Conservation (phyloP, 1,139 yeast genomes). For the Blastobotrys elegans region DNA sequence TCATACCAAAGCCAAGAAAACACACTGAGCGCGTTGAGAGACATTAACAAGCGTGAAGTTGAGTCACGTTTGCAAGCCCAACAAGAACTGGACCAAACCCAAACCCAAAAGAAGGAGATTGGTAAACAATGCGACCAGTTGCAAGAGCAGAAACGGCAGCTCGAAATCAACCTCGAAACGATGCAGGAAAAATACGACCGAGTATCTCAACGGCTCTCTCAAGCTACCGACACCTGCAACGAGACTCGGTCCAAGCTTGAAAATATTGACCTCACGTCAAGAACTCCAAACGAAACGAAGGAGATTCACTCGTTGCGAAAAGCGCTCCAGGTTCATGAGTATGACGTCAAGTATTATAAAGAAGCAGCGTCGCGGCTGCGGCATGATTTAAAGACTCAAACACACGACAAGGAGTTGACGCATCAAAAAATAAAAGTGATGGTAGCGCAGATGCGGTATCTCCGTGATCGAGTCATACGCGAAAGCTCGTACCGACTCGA, state of each 20-base stretch:
- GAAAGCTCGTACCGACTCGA: slow-evolving; percentile 41
- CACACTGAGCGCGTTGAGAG: slow-evolving; percentile 19
- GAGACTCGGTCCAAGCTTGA: slow-evolving; percentile 15
- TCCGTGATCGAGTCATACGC: slow-evolving; percentile 26
- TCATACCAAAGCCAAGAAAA: slow-evolving; percentile 20
- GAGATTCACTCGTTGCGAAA: slow-evolving; percentile 8
- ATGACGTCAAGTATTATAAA: slow-evolving; percentile 17
- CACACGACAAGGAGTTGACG: slow-evolving; percentile 13
- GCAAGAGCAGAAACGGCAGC: slow-evolving; percentile 9
- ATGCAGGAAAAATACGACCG: slow-evolving; percentile 17
- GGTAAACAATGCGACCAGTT: slow-evolving; percentile 12
- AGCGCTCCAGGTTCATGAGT: slow-evolving; percentile 5
- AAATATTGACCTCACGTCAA: slow-evolving; percentile 10
- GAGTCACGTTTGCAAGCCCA: slow-evolving; percentile 17
- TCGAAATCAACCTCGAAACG: slow-evolving; percentile 16
- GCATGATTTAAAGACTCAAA: slow-evolving; percentile 3
- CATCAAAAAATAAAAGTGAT: slow-evolving; percentile 9
- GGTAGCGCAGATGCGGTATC: slow-evolving; percentile 21
- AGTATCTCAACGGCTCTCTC: slow-evolving; percentile 13
- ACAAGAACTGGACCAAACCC: slow-evolving; percentile 15
- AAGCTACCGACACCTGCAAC: slow-evolving; percentile 11
- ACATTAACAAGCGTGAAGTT: slow-evolving; percentile 19
- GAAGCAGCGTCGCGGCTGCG: slow-evolving; percentile 18
- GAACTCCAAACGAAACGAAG: background rate
- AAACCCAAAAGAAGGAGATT: slow-evolving; percentile 7